Base-by-base conservation (phyloP, 1,284 basidiomycete genomes). In the Cryptococcus sp. region DNA sequence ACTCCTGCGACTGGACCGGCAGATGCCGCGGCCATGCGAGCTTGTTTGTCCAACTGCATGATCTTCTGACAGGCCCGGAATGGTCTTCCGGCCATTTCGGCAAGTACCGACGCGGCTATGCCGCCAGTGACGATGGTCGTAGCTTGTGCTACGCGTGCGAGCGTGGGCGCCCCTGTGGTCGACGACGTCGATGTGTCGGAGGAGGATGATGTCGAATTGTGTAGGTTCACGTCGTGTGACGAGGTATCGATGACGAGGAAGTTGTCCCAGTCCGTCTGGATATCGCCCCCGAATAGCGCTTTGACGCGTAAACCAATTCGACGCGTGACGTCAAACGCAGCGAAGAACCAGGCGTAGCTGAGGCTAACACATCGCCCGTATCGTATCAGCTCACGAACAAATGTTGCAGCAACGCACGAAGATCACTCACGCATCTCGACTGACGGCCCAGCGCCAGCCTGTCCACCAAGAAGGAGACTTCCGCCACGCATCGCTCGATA, bases 341-440 rank as follows among this genome's bases (percentile, higher is more conserved):
- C 76, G 50, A 79, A 79, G 65, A 79, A 79, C 52, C 73, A 65
- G n/a, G 69, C 69, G 55, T 78, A 79, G 49, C 72, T 72, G 8
- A 72, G 50, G 2, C 74, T 76, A 19, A 25, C 15, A 50, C 2
- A 49, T 8, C 25, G 38, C 11, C 15, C 25, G 53, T 22, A 50
- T 31, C 31, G 31, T 40, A 40, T 67, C 51, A 65, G 54, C 41
- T 54, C 13, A 38, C 3, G 19, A n/a, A 40, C 39, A 2, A 16
- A 17, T 45, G 31, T 39, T 41, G 40, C 20, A 39, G 57, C 13
- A 20, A 38, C 20, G 3, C 47, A 35, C 31, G 10, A 50, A 27
- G 16, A 16, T 11, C 13, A 67, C 73, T 65, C 41, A 74, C 72
- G 75, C 74, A 53, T 77, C 75, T 8, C 75, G 61, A 5, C 59